phyloP scores from a whole-genome alignment of 306 rosid genomes.

The Rosa persica region DNA sequence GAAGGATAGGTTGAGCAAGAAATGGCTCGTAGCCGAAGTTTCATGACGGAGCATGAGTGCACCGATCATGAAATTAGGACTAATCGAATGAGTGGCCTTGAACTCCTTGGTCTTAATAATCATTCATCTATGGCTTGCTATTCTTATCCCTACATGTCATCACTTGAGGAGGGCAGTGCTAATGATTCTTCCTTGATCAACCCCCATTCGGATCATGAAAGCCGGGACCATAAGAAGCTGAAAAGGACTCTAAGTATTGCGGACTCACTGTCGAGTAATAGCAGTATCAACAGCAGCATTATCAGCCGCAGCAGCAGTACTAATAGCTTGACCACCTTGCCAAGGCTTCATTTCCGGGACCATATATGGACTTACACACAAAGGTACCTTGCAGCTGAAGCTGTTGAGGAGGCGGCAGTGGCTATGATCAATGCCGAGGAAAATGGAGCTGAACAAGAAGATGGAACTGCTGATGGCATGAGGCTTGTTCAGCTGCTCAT shows the following conservation, averaged over 20 bases:
- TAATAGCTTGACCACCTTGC: conserved; percentile 37
- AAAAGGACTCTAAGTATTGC: conserved; percentile 32
- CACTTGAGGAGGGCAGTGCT: conserved; percentile 11
- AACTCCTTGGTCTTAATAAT: conserved; percentile 7
- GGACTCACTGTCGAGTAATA: conserved; percentile 23
- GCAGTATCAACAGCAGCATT: conserved; percentile 2
- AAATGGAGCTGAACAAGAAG: conserved; percentile 36
- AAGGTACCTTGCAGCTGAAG: conserved; percentile 64
- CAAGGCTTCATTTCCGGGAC: conserved; percentile 53
- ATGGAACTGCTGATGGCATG: conserved; percentile 69
- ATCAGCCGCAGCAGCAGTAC: conserved; percentile 32
- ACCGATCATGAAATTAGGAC: conserved; percentile 19
- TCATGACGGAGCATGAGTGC: conserved; percentile 22
- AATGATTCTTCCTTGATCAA: conserved; percentile 5
- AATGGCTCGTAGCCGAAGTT: conserved; percentile 28
- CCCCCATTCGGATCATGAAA: conserved; percentile 41
- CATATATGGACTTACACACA: conserved; percentile 64
- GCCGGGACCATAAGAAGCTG: conserved; percentile 42
- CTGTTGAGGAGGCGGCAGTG: conserved; percentile 54
- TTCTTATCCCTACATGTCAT: conserved; percentile 25
- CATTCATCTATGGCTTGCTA: conserved; percentile 27
- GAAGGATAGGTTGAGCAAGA: neutral
- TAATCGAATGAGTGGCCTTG: conserved; percentile 5
- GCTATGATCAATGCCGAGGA: conserved; percentile 33
- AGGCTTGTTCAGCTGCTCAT: conserved; percentile 79